Base-by-base conservation (phyloP, 2,329 filamentous ascomycete species). In the Aspergillus sergii region DNA sequence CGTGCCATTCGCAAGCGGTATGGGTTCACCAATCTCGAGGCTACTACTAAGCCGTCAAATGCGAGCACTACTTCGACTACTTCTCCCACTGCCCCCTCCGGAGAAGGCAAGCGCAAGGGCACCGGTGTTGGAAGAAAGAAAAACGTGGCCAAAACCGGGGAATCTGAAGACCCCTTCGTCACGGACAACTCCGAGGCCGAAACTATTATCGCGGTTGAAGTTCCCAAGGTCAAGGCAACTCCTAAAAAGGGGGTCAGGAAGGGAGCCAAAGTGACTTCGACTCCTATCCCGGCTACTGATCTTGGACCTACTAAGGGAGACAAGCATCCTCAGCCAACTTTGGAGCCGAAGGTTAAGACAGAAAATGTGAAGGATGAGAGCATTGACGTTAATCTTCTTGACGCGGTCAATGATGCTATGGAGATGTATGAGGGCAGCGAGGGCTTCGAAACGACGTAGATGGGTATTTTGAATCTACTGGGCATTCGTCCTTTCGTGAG, bases 1-100 rank as follows among this genome's bases (percentile, higher is more conserved):
- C 63, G 71, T 23, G 28, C 55, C 1, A 34, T 77, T 11, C 67
- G 69, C 23, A 74, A 74, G 56, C 68, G 68, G 19, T 71, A 72
- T 50, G 65, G 66, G 6, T 61, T 77, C 48, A 23, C 32, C 2
- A 64, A 67, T 1, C 57, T 75, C 10, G 56, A 62, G 2, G 36
- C 46, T 10, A 58, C 26, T 2, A 7, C 48, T 12, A 51, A 51
- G 28, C 28, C 28, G 4, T 10, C 28, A 11, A 51, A 21, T 32
- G 19, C 1, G 26, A 14, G 9, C 10, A 21, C 32, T 9, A 39
- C 14, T 14, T 19, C 30, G 2, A n/a, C 14, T 19, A 16, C 26
- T 32, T 16, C 51, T 39, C 6, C 32, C 21, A 6, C 21, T 7
- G 16, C 51, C 11, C 6, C 51, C 51, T 21, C 32, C 4, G 51